Percentiles rank a stretch among this genome's conserved stretches.
These are phyloP conservation scores for Ophiostoma novo-ulmi DNA, from an alignment of 2,329 filamentous ascomycete species.

Conservation along the genomic window DNA sequence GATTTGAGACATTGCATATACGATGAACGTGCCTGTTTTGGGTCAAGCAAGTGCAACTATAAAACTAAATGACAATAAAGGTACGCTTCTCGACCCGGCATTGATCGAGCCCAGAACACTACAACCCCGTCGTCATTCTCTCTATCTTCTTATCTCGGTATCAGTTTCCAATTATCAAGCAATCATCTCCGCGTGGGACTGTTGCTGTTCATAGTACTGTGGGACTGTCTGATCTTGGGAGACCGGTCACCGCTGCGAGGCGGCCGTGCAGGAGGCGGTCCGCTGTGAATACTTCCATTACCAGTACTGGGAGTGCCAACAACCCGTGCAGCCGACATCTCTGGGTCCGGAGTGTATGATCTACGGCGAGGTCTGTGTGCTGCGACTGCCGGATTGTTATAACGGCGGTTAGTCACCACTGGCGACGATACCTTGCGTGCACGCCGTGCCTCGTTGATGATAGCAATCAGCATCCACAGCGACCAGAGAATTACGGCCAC, in stretches of 20 bases:
- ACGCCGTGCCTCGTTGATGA: conserved; percentile 33
- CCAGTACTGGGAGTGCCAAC: conserved; percentile 8
- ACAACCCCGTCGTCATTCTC: background rate
- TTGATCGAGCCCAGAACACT: background rate
- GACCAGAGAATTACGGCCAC: conserved; percentile 38
- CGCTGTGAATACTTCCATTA: background rate
- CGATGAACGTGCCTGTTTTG: too few species aligned
- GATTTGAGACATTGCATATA: too few species aligned
- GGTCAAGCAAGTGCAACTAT: too few species aligned
- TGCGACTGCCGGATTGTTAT: background rate
- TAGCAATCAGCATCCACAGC: conserved; percentile 37
- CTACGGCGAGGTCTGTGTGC: conserved; percentile 1
- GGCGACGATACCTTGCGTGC: background rate
- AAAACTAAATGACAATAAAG: too few species aligned
- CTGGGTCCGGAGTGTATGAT: background rate
- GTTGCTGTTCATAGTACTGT: conserved; percentile 18
- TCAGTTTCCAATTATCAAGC: background rate
- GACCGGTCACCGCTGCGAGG: conserved; percentile 11
- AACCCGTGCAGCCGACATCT: conserved; percentile 11
- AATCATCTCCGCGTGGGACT: background rate
- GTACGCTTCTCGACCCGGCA: background rate
- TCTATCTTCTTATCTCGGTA: background rate
- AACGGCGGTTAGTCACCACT: background rate
- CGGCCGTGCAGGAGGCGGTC: background rate
- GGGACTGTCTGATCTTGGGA: conserved; percentile 16